phyloP scores from a whole-genome alignment of 225 moss, liverwort and hornwort species.

The Marchantia paleacea region DNA sequence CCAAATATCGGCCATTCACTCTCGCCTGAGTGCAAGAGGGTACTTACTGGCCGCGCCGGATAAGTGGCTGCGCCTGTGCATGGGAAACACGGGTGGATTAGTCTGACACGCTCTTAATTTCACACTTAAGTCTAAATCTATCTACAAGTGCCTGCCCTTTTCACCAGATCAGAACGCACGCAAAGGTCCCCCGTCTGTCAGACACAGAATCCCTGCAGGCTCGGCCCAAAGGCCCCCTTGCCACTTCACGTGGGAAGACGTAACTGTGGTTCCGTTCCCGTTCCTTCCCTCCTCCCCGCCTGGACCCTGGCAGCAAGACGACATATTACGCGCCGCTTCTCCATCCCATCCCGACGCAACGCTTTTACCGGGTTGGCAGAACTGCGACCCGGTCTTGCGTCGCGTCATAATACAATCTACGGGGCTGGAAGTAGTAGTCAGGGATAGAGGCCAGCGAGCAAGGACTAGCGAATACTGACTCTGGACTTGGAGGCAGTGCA shows the following conservation, averaged over 20 bases:
- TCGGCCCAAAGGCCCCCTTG: background rate
- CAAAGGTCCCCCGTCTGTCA: constrained; percentile 14
- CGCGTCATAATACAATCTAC: background rate
- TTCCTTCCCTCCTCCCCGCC: background rate
- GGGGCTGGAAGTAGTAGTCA: background rate
- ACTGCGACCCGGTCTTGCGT: background rate
- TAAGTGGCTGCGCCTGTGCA: constrained; percentile 16
- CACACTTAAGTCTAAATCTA: constrained; percentile 9
- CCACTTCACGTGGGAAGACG: constrained; percentile 23
- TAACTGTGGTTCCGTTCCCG: background rate
- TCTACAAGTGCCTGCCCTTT: background rate
- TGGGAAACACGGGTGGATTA: constrained; percentile 23
- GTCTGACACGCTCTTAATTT: constrained; percentile 13
- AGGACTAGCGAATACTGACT: too few relatives aligned
- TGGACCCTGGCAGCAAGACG: constrained; percentile 12
- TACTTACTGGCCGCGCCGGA: background rate
- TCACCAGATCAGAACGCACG: constrained; percentile 16
- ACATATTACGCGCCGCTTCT: constrained; percentile 6
- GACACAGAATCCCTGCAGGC: constrained; percentile 15
- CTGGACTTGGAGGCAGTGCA: background rate
- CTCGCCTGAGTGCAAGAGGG: background rate
- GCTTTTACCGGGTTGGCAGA: too few relatives aligned
- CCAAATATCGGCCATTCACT: constrained; percentile 19
- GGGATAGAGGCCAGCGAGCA: too few relatives aligned
- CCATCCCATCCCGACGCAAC: background rate